phyloP scores from a whole-genome alignment of 208 protist species.

The Crithidia acanthocephali region DNA sequence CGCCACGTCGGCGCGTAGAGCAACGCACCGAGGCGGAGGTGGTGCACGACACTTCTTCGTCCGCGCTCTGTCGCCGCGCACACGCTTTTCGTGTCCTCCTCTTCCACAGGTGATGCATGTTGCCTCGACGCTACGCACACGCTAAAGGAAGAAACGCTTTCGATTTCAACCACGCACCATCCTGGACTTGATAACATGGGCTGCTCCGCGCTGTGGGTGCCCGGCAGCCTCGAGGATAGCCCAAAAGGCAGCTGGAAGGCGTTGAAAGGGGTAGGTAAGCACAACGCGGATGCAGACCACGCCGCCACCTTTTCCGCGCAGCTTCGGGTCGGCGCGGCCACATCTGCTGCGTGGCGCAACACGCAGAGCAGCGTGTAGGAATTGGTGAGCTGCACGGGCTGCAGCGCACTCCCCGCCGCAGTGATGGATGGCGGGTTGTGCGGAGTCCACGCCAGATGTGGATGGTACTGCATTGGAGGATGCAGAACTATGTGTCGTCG shows the following conservation, averaged over 20 bases:
- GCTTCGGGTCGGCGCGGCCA: background rate
- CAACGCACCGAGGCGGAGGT: slow-evolving; percentile 1
- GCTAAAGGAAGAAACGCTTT: too few species aligned
- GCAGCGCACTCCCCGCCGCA: background rate
- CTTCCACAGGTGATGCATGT: too few species aligned
- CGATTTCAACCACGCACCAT: too few species aligned
- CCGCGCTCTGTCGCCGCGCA: too few species aligned
- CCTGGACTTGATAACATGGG: too few species aligned
- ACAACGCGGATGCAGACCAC: background rate
- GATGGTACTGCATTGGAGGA: background rate
- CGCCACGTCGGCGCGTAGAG: slow-evolving; percentile 15
- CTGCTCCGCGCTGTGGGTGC: too few species aligned
- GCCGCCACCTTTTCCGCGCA: background rate
- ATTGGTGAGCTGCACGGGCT: background rate
- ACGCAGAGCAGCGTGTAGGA: slow-evolving; percentile 21
- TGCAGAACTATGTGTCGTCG: too few species aligned
- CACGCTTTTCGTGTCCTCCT: too few species aligned
- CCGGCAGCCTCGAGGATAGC: too few species aligned
- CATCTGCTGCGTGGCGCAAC: background rate
- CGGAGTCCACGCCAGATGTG: slow-evolving; percentile 11
- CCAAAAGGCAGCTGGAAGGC: background rate
- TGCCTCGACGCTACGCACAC: too few species aligned
- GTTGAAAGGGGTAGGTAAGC: background rate
- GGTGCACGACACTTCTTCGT: background rate
- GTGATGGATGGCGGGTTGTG: slow-evolving; percentile 6